A percentile compares a stretch with the other conserved stretches of the same genome.
Evolutionary conservation across 2,329 filamentous ascomycete species (phyloP).

Genomic region (Madurella fahalii): DNA sequence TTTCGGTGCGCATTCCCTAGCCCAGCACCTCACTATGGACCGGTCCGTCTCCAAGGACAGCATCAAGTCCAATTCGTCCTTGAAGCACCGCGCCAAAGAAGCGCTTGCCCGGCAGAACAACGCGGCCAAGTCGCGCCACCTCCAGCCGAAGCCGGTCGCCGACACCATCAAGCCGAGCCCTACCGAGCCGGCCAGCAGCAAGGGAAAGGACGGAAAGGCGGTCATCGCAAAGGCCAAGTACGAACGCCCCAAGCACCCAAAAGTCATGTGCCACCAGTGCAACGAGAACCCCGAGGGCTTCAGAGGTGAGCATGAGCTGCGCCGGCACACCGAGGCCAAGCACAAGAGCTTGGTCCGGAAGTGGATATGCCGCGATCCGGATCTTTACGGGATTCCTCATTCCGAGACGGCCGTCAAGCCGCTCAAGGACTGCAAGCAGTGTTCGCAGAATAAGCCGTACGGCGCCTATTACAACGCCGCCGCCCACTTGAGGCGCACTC

Average conservation of each 20-base stretch:
- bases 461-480: constrained; percentile 93
- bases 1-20: constrained; percentile 3
- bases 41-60: constrained; percentile 49
- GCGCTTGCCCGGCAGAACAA: constrained; percentile 44
- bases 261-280: constrained; percentile 68
- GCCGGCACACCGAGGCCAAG: constrained; percentile 61
- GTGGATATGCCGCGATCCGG: constrained; percentile 56
- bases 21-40: constrained; percentile 32
- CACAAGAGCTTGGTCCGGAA: constrained; percentile 57
- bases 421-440: constrained; percentile 79
- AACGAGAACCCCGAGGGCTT: constrained; percentile 72
- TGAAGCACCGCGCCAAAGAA: constrained; percentile 46
- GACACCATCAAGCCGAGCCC: constrained; percentile 27
- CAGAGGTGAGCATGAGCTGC: constrained; percentile 78
- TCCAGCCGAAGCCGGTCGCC: constrained; percentile 44
- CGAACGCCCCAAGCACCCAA: constrained; percentile 63
- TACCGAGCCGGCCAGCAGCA: constrained; percentile 7
- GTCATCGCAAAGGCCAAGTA: constrained; percentile 43
- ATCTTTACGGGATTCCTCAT: constrained; percentile 39
- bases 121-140: constrained; percentile 32
- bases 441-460: constrained; percentile 71
- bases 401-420: constrained; percentile 52
- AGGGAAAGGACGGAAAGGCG: constrained; percentile 42
- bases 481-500: constrained; percentile 79
- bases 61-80: constrained; percentile 39